Evolutionary conservation across 1,139 yeast genomes (phyloP).

Genomic region (Magnusiomyces fungicola): DNA sequence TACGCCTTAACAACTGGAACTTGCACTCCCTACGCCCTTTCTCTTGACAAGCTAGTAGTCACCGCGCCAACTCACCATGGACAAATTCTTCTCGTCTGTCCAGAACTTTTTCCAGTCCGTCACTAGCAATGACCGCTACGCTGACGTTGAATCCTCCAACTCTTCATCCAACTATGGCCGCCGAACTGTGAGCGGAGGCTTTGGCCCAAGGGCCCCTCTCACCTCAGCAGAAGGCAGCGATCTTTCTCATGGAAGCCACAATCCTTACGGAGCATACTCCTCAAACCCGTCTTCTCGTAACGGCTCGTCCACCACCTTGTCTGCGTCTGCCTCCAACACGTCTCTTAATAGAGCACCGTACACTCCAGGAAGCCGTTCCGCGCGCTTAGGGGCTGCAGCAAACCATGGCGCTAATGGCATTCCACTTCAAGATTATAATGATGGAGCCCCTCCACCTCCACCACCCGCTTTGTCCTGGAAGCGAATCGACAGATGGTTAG

Average conservation of each 20-base stretch:
- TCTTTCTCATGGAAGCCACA: not conserved
- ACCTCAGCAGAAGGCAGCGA: conserved; percentile 11
- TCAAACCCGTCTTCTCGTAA: conserved; percentile 18
- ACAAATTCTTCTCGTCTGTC: conserved; percentile 29
- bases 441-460: conserved; percentile 60
- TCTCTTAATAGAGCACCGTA: conserved; percentile 30
- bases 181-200: conserved; percentile 16
- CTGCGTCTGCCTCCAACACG: conserved; percentile 21
- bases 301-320: conserved; percentile 17
- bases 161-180: conserved; percentile 5
- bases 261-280: conserved; percentile 11
- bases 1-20: no score
- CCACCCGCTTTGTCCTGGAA: conserved; percentile 66
- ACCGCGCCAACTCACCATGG: no score
- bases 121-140: conserved; percentile 59
- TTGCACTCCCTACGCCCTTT: no score
- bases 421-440: conserved; percentile 42
- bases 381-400: conserved; percentile 24
- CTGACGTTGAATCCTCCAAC: conserved; percentile 31
- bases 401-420: conserved; percentile 32
- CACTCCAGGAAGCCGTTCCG: conserved; percentile 34
- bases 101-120: conserved; percentile 52
- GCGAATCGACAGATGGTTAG: conserved; percentile 66
- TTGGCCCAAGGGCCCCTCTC: conserved; percentile 16
- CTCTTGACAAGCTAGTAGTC: no score